Conservation (phyloP, 805 yeast genomes). For the Schizosaccharomyces octosporus region DNA sequence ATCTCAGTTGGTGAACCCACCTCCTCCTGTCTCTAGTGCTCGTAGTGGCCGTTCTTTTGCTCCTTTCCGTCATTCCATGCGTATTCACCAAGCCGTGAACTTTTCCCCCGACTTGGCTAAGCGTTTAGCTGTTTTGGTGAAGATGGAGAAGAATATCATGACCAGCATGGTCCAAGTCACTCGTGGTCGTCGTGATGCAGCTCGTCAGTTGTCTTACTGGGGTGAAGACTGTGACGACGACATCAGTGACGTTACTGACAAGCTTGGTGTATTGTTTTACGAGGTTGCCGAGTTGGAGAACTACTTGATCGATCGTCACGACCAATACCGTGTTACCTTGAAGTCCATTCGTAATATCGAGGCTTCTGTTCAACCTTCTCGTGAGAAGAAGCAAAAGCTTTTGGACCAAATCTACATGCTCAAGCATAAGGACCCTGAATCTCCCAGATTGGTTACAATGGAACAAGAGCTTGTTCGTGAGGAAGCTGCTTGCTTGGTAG, state of each 20-base stretch:
- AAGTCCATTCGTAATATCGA: constrained; percentile 90
- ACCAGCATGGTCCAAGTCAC: constrained; percentile 82
- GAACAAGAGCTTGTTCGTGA: constrained; percentile 98
- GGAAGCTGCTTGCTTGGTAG: constrained; percentile 95
- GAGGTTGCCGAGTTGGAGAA: constrained; percentile 97
- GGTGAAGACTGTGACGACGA: constrained; percentile 96
- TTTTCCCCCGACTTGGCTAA: constrained; percentile 69
- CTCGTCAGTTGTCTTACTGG: constrained; percentile 91
- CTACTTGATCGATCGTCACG: constrained; percentile 93
- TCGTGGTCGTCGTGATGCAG: constrained; percentile 83
- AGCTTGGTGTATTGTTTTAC: constrained; percentile 81
- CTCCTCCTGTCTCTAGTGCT: constrained; percentile 84
- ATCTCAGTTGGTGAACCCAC: constrained; percentile 75
- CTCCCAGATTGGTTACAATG: constrained; percentile 79
- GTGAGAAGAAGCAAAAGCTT: constrained; percentile 93
- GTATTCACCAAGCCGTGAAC: constrained; percentile 25
- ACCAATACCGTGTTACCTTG: constrained; percentile 87
- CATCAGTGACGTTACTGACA: constrained; percentile 88
- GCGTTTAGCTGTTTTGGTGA: constrained; percentile 72
- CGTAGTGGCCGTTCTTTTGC: constrained; percentile 66
- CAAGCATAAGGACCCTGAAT: constrained; percentile 94
- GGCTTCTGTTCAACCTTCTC: constrained; percentile 90
- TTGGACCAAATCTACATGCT: constrained; percentile 93
- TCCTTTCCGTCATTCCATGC: constrained; percentile 19
- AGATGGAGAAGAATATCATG: constrained; percentile 90